Percentiles rank a stretch among this genome's conserved stretches.
Conservation (phyloP, 352 stramenopile genomes). For the Paralagenidium karlingii region DNA sequence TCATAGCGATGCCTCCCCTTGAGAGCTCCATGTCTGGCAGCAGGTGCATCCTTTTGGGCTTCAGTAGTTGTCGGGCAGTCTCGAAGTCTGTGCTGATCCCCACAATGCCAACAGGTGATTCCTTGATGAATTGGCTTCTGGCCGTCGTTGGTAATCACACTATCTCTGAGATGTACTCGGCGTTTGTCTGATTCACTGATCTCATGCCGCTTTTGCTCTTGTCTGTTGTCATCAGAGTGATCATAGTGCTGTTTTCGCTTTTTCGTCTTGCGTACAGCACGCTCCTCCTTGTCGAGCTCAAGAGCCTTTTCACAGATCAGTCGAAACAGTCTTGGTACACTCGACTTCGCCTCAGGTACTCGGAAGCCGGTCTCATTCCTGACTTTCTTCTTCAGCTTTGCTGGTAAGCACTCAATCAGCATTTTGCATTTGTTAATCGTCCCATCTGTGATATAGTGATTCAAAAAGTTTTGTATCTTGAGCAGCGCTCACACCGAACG, state of each 20-base stretch:
- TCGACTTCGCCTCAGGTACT: slow-evolving; percentile 1
- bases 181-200: no score
- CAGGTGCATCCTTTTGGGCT: background rate
- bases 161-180: no score
- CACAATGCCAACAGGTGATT: background rate
- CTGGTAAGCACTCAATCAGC: background rate
- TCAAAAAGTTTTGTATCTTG: no score
- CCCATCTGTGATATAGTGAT: no score
- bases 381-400: background rate
- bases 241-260: slow-evolving; percentile 1
- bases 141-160: no score
- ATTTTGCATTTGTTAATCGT: slow-evolving; percentile 3
- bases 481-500: no score
- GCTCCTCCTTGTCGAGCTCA: background rate
- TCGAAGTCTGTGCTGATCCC: background rate
- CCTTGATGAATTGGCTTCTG: no score
- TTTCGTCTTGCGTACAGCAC: slow-evolving; percentile 1
- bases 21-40: background rate
- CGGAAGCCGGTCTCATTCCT: slow-evolving; percentile 3
- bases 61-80: background rate
- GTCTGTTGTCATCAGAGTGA: no score
- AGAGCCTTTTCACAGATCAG: slow-evolving; percentile 2
- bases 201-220: no score
- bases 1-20: no score
- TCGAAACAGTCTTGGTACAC: slow-evolving; percentile 1